Percentiles rank a stretch among this genome's conserved stretches.
Evolutionary conservation across 73 alveolate species (phyloP).

Genomic region (Paramecium pentaurelia): DNA sequence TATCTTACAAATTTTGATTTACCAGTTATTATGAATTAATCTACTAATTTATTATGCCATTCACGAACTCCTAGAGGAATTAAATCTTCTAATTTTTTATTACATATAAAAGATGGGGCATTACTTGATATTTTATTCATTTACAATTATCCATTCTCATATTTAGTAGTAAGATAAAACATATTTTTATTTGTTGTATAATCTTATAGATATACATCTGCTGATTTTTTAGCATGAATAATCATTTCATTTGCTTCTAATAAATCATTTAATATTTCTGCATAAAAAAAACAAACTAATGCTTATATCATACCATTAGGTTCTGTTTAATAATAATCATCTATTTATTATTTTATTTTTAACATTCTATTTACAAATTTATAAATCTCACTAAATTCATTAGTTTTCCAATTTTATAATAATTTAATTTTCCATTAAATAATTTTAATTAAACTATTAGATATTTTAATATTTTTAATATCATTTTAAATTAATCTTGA

Average conservation of each 20-base stretch:
- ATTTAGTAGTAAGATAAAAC: not conserved
- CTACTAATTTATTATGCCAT: constrained; percentile 24
- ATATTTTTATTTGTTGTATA: not conserved
- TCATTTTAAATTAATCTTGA: not conserved
- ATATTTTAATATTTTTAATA: not conserved
- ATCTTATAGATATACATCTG: not conserved
- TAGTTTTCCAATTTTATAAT: not conserved
- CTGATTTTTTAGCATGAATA: not conserved
- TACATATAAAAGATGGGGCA: not conserved
- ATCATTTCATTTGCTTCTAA: constrained; percentile 23
- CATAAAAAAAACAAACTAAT: not conserved
- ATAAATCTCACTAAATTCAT: not conserved
- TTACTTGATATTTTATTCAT: not conserved
- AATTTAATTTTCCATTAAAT: not conserved
- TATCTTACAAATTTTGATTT: not conserved
- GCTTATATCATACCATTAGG: not conserved
- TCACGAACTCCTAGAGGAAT: not conserved
- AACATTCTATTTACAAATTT: not conserved
- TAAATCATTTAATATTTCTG: not conserved
- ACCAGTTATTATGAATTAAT: not conserved
- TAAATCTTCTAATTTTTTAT: not conserved
- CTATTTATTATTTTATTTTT: not conserved
- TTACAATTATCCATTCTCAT: not conserved
- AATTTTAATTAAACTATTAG: not conserved
- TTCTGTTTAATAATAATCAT: not conserved